Conservation (phyloP, 2,329 filamentous ascomycete genomes). For the Sclerotinia glacialis region DNA sequence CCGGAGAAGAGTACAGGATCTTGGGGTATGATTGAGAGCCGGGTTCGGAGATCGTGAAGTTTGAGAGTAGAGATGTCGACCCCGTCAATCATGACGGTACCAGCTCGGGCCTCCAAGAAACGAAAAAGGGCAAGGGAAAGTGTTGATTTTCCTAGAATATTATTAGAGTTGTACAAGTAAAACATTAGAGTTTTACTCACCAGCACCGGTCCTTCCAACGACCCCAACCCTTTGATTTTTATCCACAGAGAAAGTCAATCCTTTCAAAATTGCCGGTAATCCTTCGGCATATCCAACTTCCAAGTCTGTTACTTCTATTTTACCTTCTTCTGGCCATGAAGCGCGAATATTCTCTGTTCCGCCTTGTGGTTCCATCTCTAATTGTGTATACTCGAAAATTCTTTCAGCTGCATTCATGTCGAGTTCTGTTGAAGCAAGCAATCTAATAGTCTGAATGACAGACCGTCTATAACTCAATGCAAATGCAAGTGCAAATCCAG, state of each 20-base stretch:
- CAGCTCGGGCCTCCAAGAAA: conserved; percentile 43
- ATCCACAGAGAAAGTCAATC: conserved; percentile 62
- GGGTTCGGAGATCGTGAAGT: conserved; percentile 35
- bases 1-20: conserved; percentile 83
- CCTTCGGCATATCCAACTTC: conserved; percentile 70
- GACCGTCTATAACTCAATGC: conserved; percentile 63
- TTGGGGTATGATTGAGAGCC: conserved; percentile 39
- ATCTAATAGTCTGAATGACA: conserved; percentile 61
- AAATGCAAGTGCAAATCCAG: conserved; percentile 72
- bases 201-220: conserved; percentile 35
- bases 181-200: conserved; percentile 27
- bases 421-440: conserved; percentile 66
- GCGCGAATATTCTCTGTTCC: conserved; percentile 57
- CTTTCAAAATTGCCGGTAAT: conserved; percentile 65
- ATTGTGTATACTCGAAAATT: conserved; percentile 68
- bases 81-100: conserved; percentile 36
- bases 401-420: conserved; percentile 76
- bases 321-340: conserved; percentile 70
- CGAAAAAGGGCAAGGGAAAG: conserved; percentile 33
- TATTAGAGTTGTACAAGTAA: conserved; percentile 25
- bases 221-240: conserved; percentile 52
- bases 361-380: conserved; percentile 62
- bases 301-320: conserved; percentile 67
- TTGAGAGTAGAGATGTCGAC: conserved; percentile 38
- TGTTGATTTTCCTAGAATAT: conserved; percentile 31